Conservation (phyloP, 73 alveolate species). For the Tetrahymena borealis region DNA sequence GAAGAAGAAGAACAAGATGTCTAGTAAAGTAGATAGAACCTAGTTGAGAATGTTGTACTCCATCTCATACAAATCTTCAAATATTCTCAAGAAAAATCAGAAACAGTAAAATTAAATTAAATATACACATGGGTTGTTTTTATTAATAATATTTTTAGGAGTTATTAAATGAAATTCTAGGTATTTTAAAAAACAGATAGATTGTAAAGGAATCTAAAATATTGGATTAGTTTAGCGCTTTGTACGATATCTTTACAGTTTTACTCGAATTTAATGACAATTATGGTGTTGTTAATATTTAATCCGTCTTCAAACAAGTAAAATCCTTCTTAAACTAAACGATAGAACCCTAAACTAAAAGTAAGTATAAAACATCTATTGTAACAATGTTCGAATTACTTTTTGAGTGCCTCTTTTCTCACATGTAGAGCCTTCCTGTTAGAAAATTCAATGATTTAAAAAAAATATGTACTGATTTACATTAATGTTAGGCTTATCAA, state of each 20-base stretch:
- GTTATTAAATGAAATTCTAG: not conserved
- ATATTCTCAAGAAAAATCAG: not conserved
- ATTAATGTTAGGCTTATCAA: not conserved
- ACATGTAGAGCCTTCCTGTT: not conserved
- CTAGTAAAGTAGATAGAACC: too few relatives aligned
- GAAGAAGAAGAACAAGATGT: too few relatives aligned
- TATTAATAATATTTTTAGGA: not conserved
- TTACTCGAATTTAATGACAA: too few relatives aligned
- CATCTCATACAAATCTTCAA: too few relatives aligned
- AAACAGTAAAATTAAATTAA: not conserved
- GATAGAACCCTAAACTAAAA: not conserved
- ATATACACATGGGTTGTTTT: not conserved
- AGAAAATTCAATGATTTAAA: not conserved
- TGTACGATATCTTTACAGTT: not conserved
- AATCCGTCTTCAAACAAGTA: too few relatives aligned
- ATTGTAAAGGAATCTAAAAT: not conserved
- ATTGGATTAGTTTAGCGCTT: not conserved
- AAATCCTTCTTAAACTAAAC: too few relatives aligned
- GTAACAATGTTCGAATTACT: not conserved
- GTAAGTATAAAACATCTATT: not conserved
- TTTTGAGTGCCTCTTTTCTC: not conserved
- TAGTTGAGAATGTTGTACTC: too few relatives aligned
- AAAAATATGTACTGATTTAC: not conserved
- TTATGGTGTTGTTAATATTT: too few relatives aligned
- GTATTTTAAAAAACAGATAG: not conserved